Evolutionary conservation across 1,284 basidiomycete genomes (phyloP), one percentile per base, ranked within the genome.

Genomic region (Xerocomus nothofagi): DNA sequence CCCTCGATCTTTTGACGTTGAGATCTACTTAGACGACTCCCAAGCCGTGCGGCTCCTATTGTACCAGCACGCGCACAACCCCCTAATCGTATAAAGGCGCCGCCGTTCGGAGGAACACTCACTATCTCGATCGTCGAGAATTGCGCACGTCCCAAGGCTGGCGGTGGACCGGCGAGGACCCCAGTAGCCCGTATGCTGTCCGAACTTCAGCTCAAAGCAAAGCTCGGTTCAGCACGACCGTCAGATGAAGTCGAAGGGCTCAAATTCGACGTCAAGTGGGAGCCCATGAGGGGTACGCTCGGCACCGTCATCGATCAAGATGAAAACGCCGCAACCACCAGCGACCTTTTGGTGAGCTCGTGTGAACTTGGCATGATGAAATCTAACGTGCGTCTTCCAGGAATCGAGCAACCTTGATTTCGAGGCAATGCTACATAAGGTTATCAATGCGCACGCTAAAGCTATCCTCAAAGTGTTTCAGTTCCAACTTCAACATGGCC

Each of bases 231-330:
- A 39, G 67, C 64, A 21, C 71, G 70, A 34, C 79, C 85, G 2
- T 89, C 86, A 2, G 89, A 91, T 59, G 79, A 83, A 52, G 79
- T 88, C 3, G 86, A 91, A 65, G 76, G 67, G 71, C 77, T 77
- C 43, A 65, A 63, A 11, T 73, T 81, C 53, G 72, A 79, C 29
- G 81, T 86, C 12, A 71, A 71, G 41, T 91, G 88, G 88, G 81
- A 84, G 58, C 82, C 86, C 4, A 74, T 76, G 41, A 73, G 74
- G 49, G 76, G 75, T 29, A 81, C 84, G 14, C 68, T 89, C 15
- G 84, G 83, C 4, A 76, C 81, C 4, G 55, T 62, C 32, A 69
- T 85, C 18, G 69, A 78, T 8, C 62, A 67, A 12, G 74, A 75
- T 34, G 77, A 78, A 27, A 59, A 66, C 20, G 58, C 67, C 21